phyloP scores from a whole-genome alignment of 805 yeast species.

The Saturnispora bothae region DNA sequence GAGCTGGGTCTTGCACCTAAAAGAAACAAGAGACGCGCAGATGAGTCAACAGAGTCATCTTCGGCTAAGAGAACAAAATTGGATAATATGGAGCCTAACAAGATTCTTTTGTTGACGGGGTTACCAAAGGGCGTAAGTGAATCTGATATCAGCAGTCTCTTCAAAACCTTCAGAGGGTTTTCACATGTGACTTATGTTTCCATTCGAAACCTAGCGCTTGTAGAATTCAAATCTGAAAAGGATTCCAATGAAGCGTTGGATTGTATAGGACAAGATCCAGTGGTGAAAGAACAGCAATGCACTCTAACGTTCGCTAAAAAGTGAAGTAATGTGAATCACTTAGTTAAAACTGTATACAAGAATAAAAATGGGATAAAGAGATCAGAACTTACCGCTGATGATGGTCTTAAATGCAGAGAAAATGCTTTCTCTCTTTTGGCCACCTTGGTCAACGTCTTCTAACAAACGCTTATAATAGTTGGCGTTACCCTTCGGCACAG shows the following conservation, averaged over 20 bases:
- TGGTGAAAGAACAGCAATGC: conserved; percentile 15
- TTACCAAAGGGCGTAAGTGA: conserved; percentile 37
- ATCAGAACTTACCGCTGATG: conserved; percentile 65
- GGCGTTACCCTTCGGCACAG: conserved; percentile 79
- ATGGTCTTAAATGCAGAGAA: conserved; percentile 64
- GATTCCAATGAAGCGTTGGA: conserved; percentile 31
- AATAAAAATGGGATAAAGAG: conserved; percentile 13
- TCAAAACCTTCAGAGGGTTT: conserved; percentile 48
- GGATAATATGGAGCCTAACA: conserved; percentile 45
- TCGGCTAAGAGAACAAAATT: neutral
- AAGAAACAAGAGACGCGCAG: conserved; percentile 9
- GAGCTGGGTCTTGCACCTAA: no score
- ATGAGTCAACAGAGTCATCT: neutral
- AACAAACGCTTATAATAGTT: conserved; percentile 61
- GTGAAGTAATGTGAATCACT: conserved; percentile 3
- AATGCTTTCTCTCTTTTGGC: conserved; percentile 58
- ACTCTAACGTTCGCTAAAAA: conserved; percentile 26
- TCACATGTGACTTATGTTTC: conserved; percentile 56
- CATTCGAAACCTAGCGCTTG: conserved; percentile 62
- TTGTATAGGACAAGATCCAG: conserved; percentile 15
- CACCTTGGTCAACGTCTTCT: conserved; percentile 50
- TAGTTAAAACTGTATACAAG: neutral
- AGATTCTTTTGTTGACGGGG: conserved; percentile 54
- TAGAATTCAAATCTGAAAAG: conserved; percentile 57
- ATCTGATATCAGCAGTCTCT: conserved; percentile 34